Evolutionary conservation across 2,329 filamentous ascomycete species (phyloP), one percentile per base, ranked within the genome.

Genomic region (Aspergillus felis): DNA sequence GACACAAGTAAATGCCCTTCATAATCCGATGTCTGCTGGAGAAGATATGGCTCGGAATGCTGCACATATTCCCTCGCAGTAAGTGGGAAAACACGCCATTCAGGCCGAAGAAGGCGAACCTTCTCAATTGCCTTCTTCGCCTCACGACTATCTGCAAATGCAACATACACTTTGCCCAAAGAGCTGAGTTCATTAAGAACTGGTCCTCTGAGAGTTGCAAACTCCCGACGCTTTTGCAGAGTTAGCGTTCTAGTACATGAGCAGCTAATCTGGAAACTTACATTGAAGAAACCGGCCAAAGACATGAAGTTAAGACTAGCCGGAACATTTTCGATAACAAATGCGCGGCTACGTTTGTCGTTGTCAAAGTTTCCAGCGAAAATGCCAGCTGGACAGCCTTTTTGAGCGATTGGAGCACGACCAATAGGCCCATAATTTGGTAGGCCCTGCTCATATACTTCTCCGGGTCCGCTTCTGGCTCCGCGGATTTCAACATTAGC

Each of bases 81-180:
- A 28, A 85, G 70, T 51, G 78, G 79, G 48, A 74, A 71, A 20
- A 78, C 72, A 50, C 69, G 67, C 82, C 84, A 87, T 35, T 75
- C 73, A 10, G 76, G 71, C 49, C 75, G 74, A 35, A 75, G 70
- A 20, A 79, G 63, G 1, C 76, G 72, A 28, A 82, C 68, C 52
- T 80, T 81, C 12, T 79, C 73, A 56, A 79, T 75, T 7, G 82
- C 78, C 32, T 78, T 76, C 53, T 78, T 81, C 6, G 86, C 79
- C 68, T 88, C 85, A 51, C 83, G 79, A 51, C 87, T 81, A 64
- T 89, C 86, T 6, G 78, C 74, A 63, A 88, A 87, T 4, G 79
- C 80, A 25, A 86, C 72, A 57, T 80, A 82, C 29, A 85, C 77
- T 51, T 75, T 79, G 3, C 78, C 77, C 48, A 66, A 66, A 49